A percentile compares a stretch with the other conserved stretches of the same genome.
Evolutionary conservation across 2,329 filamentous ascomycete genomes (phyloP).

Genomic region (Scedosporium apiospermum): DNA sequence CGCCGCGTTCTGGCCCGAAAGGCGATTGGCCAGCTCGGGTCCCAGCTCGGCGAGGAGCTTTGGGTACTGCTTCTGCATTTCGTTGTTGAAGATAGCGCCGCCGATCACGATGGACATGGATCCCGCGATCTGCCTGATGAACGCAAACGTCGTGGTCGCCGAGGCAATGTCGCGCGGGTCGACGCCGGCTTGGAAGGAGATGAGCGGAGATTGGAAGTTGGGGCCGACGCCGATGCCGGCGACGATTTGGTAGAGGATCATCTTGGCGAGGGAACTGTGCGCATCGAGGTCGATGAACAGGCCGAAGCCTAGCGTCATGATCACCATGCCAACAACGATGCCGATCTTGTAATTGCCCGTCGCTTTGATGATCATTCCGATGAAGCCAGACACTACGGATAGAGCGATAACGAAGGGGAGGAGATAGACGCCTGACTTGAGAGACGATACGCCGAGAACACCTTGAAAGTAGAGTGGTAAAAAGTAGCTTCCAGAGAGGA

Average conservation of each 20-base stretch:
- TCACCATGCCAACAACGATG: constrained; percentile 47
- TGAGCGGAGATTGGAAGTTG: constrained; percentile 60
- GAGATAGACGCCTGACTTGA: constrained; percentile 65
- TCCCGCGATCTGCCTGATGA: constrained; percentile 59
- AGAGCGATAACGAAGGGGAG: constrained; percentile 61
- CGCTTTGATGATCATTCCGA: constrained; percentile 49
- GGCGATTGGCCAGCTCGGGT: constrained; percentile 33
- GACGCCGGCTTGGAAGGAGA: constrained; percentile 57
- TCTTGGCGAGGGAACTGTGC: constrained; percentile 42
- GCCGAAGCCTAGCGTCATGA: constrained; percentile 57
- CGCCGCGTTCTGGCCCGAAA: constrained; percentile 51
- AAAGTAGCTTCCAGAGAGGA: constrained; percentile 72
- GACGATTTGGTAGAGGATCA: constrained; percentile 53
- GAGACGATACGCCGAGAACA: constrained; percentile 56
- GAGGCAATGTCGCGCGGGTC: constrained; percentile 56
- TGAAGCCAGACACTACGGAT: constrained; percentile 50
- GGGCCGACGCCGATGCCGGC: constrained; percentile 56
- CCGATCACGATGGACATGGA: constrained; percentile 62
- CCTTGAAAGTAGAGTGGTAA: constrained; percentile 80
- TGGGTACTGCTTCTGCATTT: constrained; percentile 49
- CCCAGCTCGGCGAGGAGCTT: constrained; percentile 40
- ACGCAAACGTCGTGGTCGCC: constrained; percentile 57
- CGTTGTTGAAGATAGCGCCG: constrained; percentile 71
- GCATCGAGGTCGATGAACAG: constrained; percentile 53
- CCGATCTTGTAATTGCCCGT: constrained; percentile 56